Conservation (phyloP, 2,329 filamentous ascomycete species). For the Cadophora luteo-olivacea region DNA sequence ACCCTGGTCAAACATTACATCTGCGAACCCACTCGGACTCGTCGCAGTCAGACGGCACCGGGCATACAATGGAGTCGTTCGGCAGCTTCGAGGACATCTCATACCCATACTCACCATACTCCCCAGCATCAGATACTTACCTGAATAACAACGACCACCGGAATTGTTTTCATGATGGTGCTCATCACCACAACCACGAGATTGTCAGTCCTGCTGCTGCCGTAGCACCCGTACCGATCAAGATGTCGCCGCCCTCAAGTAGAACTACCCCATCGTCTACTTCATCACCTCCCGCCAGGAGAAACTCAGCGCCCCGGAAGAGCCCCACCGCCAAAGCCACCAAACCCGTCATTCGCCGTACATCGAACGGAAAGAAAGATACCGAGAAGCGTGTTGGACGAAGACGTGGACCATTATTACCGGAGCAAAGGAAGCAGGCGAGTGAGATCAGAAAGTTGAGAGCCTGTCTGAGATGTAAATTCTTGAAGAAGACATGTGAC, state of each 20-base stretch:
- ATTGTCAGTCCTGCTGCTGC: constrained; percentile 72
- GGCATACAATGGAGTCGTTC: constrained; percentile 61
- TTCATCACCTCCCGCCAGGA: constrained; percentile 68
- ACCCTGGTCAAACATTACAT: constrained; percentile 89
- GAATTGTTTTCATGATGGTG: constrained; percentile 66
- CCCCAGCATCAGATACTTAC: constrained; percentile 79
- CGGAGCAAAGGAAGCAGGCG: constrained; percentile 94
- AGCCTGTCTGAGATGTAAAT: constrained; percentile 95
- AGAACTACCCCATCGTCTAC: constrained; percentile 67
- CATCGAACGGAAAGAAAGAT: constrained; percentile 76
- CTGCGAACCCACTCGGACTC: constrained; percentile 87
- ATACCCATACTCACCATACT: constrained; percentile 75
- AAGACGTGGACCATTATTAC: constrained; percentile 85
- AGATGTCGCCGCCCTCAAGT: constrained; percentile 62
- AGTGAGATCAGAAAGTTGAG: constrained; percentile 95
- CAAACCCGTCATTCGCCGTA: constrained; percentile 84
- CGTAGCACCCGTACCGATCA: constrained; percentile 73
- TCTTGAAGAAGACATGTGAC: constrained; percentile 98
- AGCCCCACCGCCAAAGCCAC: constrained; percentile 70
- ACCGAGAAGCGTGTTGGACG: constrained; percentile 93
- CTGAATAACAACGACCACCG: constrained; percentile 65
- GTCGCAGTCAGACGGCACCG: constrained; percentile 74
- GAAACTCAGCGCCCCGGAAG: constrained; percentile 75
- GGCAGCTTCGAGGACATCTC: constrained; percentile 83
- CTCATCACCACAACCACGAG: constrained; percentile 55